These are phyloP conservation scores for Vigna angularis DNA, from an alignment of 306 rosid genomes.

Conservation along the genomic window DNA sequence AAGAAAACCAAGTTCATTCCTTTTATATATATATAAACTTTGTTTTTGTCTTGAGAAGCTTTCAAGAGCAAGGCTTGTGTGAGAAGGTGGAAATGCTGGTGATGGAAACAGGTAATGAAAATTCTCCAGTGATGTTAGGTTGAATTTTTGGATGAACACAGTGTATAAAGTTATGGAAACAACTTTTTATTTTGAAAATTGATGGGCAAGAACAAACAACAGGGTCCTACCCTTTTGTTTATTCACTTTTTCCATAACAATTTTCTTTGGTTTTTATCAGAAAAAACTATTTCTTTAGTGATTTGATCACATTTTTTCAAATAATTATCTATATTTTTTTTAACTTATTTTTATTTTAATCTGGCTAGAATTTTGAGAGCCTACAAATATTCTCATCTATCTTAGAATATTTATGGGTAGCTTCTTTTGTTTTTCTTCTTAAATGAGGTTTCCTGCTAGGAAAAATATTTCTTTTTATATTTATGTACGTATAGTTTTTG, in stretches of 20 bases:
- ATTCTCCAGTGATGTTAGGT: slow-evolving; percentile 44
- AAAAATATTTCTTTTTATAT: neutral
- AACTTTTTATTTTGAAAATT: neutral
- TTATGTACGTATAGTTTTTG: neutral
- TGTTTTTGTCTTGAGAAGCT: neutral
- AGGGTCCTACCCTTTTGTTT: slow-evolving; percentile 25
- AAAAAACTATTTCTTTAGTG: neutral
- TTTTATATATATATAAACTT: neutral
- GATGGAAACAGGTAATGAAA: slow-evolving; percentile 26
- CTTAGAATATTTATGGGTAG: neutral
- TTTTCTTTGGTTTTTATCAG: neutral
- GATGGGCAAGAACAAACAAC: neutral
- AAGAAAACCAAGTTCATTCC: neutral
- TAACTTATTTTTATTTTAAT: neutral
- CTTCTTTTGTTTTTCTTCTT: neutral
- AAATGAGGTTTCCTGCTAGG: neutral
- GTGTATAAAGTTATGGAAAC: slow-evolving; percentile 30
- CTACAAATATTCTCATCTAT: neutral
- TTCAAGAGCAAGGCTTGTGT: slow-evolving; percentile 2
- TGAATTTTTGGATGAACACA: neutral
- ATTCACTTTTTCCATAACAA: neutral
- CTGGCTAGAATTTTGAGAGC: neutral
- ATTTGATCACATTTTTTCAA: neutral
- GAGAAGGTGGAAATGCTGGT: neutral
- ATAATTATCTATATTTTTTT: neutral